A percentile compares a stretch with the other conserved stretches of the same genome.
These are phyloP conservation scores for Botrytis cinerea DNA, from an alignment of 2,329 filamentous ascomycete genomes.

Conservation along the genomic window DNA sequence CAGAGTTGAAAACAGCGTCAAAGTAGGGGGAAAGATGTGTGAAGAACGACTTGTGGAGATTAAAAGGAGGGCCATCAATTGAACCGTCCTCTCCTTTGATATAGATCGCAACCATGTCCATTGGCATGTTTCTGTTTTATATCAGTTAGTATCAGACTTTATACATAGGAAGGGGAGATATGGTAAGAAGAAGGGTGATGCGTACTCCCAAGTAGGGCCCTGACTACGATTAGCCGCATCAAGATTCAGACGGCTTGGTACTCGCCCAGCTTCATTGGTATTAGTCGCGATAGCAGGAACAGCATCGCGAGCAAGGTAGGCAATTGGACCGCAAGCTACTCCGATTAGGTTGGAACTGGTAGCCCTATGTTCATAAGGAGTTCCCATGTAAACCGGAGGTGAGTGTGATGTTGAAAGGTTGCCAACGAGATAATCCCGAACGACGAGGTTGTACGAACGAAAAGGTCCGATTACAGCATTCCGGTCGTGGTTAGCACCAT, in stretches of 20 bases:
- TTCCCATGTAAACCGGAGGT: neutral
- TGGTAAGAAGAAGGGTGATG: neutral
- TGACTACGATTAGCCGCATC: neutral
- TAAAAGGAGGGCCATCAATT: neutral
- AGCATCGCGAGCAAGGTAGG: neutral
- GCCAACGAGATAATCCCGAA: neutral
- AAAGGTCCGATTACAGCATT: neutral
- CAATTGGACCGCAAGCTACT: neutral
- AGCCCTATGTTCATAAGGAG: neutral
- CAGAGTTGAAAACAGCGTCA: slow-evolving; percentile 18
- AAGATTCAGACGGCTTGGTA: neutral
- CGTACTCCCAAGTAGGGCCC: neutral
- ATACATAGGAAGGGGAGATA: neutral
- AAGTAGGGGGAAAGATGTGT: slow-evolving; percentile 19
- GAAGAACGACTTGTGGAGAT: slow-evolving; percentile 18
- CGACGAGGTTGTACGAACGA: neutral
- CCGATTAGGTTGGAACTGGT: neutral
- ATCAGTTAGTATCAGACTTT: neutral
- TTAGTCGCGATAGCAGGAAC: neutral
- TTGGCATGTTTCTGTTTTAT: neutral
- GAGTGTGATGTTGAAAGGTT: neutral
- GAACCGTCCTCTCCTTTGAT: neutral
- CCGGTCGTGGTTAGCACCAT: neutral
- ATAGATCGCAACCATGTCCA: neutral
- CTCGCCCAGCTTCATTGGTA: neutral